Conservation (phyloP, 2,329 filamentous ascomycete genomes). For the Fusarium subtropicale region DNA sequence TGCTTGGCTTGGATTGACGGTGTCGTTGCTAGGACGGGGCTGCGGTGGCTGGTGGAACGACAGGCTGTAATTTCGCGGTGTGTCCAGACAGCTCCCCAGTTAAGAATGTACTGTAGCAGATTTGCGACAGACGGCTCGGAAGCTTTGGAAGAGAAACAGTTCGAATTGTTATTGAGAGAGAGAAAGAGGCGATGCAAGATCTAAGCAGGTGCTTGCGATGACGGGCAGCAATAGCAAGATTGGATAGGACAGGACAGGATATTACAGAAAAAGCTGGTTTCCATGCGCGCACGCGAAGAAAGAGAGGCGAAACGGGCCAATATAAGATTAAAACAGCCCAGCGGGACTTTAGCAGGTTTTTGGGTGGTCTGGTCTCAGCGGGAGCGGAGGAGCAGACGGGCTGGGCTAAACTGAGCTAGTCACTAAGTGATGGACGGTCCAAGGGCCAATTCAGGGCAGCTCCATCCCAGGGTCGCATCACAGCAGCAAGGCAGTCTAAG, state of each 20-base stretch:
- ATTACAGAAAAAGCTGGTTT: conserved; percentile 34
- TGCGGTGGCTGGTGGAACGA: conserved; percentile 40
- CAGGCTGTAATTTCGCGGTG: conserved; percentile 40
- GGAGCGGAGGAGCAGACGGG: conserved; percentile 16
- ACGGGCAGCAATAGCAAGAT: conserved; percentile 15
- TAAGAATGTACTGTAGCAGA: conserved; percentile 13
- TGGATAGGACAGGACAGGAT: conserved; percentile 10
- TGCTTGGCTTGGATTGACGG: conserved; percentile 21
- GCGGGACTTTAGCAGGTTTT: conserved; percentile 38
- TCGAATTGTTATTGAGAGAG: background rate
- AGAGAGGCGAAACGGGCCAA: conserved; percentile 39
- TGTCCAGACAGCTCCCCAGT: conserved; percentile 19
- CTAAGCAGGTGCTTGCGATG: conserved; percentile 10
- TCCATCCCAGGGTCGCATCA: conserved; percentile 25
- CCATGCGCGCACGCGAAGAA: conserved; percentile 18
- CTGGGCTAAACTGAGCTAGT: background rate
- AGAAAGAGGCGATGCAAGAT: conserved; percentile 3
- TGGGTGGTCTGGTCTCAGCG: conserved; percentile 40
- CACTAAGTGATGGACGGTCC: background rate
- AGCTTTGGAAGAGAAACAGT: background rate
- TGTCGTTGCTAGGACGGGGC: conserved; percentile 40
- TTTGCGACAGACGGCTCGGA: background rate
- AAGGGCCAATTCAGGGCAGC: conserved; percentile 14
- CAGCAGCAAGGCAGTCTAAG: conserved; percentile 11
- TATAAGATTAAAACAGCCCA: conserved; percentile 35